Conservation (phyloP, 164 flowering plant species). For the Umbellularia californica region DNA sequence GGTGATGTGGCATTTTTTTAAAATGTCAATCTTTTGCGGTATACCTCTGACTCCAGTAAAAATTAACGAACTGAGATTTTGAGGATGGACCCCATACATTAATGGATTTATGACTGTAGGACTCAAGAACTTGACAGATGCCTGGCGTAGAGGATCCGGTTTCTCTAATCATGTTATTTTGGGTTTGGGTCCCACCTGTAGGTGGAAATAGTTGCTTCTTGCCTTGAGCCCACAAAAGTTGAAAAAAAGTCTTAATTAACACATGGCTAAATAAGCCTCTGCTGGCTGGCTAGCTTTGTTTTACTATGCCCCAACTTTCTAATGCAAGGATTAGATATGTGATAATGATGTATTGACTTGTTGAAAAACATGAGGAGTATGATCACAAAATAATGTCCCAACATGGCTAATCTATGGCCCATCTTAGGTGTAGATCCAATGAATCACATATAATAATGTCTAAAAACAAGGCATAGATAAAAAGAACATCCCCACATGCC, state of each 20-base stretch:
- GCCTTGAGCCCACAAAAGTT: not conserved
- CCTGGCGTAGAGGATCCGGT: not conserved
- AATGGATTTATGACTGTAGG: not conserved
- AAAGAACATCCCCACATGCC: conserved; percentile 3
- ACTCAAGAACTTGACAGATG: no score
- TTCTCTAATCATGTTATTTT: not conserved
- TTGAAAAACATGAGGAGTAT: not conserved
- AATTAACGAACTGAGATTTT: not conserved
- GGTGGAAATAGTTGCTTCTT: not conserved
- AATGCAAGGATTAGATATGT: not conserved
- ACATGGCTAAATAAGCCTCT: not conserved
- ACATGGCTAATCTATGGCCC: not conserved
- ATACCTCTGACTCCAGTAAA: not conserved
- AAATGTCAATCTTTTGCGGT: not conserved
- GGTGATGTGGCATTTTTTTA: no score
- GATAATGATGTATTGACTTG: not conserved
- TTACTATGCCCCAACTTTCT: not conserved
- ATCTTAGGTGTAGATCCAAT: not conserved
- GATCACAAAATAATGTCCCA: not conserved
- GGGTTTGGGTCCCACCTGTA: not conserved
- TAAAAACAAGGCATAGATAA: no score
- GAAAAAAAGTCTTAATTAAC: not conserved
- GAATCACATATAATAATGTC: not conserved
- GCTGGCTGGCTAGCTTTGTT: not conserved
- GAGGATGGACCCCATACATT: not conserved